A percentile compares a stretch with the other conserved stretches of the same genome.
Evolutionary conservation across 2,329 filamentous ascomycete genomes (phyloP).

Genomic region (Exophiala spinifera): DNA sequence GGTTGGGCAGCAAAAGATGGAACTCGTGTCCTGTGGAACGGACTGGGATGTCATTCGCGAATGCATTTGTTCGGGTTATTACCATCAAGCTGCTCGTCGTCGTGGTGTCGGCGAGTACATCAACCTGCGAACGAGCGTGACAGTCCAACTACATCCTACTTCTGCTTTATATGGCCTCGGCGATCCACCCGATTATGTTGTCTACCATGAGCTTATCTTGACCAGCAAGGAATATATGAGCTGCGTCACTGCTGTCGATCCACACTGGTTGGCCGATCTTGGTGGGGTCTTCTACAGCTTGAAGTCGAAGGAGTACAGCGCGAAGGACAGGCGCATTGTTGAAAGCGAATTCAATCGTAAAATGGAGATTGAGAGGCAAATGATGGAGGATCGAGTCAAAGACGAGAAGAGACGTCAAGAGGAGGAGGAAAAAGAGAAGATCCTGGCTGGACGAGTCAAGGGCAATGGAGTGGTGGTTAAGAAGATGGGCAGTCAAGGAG

Average conservation of each 20-base stretch:
- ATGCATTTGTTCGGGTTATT: slow-evolving; percentile 96
- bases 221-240: slow-evolving; percentile 96
- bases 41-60: slow-evolving; percentile 96
- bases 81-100: slow-evolving; percentile 93
- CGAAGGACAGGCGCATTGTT: slow-evolving; percentile 77
- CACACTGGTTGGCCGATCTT: slow-evolving; percentile 93
- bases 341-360: slow-evolving; percentile 89
- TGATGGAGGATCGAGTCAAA: slow-evolving; percentile 79
- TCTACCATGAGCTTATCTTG: slow-evolving; percentile 96
- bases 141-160: slow-evolving; percentile 90
- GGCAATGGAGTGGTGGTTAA: slow-evolving; percentile 24
- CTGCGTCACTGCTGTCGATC: slow-evolving; percentile 91
- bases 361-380: slow-evolving; percentile 90
- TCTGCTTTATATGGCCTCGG: slow-evolving; percentile 88
- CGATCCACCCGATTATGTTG: slow-evolving; percentile 92
- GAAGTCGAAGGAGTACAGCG: slow-evolving; percentile 95
- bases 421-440: slow-evolving; percentile 38
- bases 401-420: slow-evolving; percentile 63
- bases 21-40: slow-evolving; percentile 80
- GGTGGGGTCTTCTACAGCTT: slow-evolving; percentile 96
- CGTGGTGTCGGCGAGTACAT: slow-evolving; percentile 97
- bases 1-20: slow-evolving; percentile 80
- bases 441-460: slow-evolving; percentile 23
- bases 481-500: slow-evolving; percentile 29
- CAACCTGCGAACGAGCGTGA: slow-evolving; percentile 91